Evolutionary conservation across 345 rosid genomes (phyloP).

Genomic region (Conringia planisiliqua): DNA sequence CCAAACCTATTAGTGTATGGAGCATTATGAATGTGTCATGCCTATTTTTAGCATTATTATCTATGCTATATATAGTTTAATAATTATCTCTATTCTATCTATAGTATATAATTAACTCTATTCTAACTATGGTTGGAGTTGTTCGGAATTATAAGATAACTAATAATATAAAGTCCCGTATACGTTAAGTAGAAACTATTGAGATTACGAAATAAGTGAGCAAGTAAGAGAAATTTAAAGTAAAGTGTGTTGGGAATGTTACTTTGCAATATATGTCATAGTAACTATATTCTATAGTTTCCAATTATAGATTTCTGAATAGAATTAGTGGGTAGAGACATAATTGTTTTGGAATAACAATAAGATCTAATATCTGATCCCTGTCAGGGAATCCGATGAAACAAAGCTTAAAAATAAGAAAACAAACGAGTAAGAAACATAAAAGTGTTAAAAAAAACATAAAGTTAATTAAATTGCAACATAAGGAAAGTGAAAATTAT

Average conservation of each 20-base stretch:
- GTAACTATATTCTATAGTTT: neutral
- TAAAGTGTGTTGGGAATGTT: no score
- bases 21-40: slow-evolving; percentile 1
- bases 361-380: neutral
- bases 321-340: neutral
- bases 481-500: neutral
- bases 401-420: neutral
- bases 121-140: neutral
- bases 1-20: slow-evolving; percentile 11
- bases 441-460: neutral
- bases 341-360: neutral
- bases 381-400: neutral
- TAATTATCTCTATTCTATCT: neutral
- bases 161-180: neutral
- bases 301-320: neutral
- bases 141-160: neutral
- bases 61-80: neutral
- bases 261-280: neutral
- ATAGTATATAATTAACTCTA: neutral
- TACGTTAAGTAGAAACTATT: neutral
- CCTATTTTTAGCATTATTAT: neutral
- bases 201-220: neutral
- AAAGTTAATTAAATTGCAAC: neutral
- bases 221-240: neutral
- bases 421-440: neutral